phyloP scores from a whole-genome alignment of 257 asterid species.

The Capsicum baccatum region DNA sequence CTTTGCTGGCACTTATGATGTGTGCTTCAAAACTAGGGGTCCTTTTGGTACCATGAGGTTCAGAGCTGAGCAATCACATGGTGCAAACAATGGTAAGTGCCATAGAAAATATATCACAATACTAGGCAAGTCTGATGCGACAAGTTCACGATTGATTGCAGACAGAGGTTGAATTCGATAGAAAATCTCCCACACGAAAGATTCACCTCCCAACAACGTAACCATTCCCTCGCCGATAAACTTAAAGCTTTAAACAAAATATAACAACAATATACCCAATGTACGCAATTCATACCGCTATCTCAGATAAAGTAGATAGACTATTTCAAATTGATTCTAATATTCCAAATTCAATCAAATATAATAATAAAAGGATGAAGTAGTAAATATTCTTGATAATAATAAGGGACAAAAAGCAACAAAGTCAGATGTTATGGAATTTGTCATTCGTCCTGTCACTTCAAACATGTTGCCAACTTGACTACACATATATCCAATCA shows the following conservation, averaged over 20 bases:
- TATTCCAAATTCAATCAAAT: background rate
- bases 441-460: constrained; percentile 34
- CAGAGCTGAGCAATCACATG: constrained; percentile 68
- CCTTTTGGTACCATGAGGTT: constrained; percentile 91
- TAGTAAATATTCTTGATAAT: background rate
- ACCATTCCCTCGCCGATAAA: no score
- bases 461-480: constrained; percentile 37
- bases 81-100: constrained; percentile 68
- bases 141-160: no score
- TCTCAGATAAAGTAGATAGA: no score
- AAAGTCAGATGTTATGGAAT: constrained; percentile 13
- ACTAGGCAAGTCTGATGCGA: no score
- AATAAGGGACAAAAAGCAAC: constrained; percentile 8
- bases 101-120: no score
- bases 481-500: constrained; percentile 5
- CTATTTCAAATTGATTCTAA: no score
- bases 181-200: no score
- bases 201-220: no score
- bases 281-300: no score
- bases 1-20: constrained; percentile 87
- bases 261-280: no score
- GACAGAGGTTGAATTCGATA: no score
- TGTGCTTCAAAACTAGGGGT: constrained; percentile 71
- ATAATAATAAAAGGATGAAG: background rate
- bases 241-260: no score